Percentiles rank a stretch among this genome's conserved stretches.
These are phyloP conservation scores for Pseudoturritis turrita DNA, from an alignment of 345 rosid genomes.

Conservation along the genomic window DNA sequence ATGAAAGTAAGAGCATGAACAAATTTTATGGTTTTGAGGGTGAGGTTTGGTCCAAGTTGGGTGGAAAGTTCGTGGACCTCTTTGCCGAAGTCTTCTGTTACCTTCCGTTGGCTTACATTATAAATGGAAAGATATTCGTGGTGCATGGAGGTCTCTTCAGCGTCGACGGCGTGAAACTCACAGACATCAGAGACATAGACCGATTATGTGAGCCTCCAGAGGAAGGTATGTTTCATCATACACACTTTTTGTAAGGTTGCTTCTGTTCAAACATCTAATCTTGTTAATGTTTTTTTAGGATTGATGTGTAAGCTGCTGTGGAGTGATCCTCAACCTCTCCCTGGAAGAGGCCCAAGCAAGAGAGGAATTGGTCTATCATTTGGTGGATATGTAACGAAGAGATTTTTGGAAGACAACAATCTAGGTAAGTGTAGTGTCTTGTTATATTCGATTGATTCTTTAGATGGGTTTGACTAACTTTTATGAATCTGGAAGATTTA, in stretches of 20 bases:
- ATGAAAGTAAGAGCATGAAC: constrained; percentile 99
- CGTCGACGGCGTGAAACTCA: constrained; percentile 88
- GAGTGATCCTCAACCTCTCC: constrained; percentile 98
- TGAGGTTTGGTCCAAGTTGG: constrained; percentile 91
- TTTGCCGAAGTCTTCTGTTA: constrained; percentile 96
- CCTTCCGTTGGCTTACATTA: constrained; percentile 88
- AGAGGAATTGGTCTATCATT: constrained; percentile 95
- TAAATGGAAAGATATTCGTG: constrained; percentile 73
- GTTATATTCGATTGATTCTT: not conserved
- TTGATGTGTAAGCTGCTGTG: constrained; percentile 94
- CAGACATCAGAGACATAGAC: constrained; percentile 82
- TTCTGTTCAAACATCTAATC: not conserved
- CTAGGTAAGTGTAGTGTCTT: constrained; percentile 46
- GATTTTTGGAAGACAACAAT: constrained; percentile 83
- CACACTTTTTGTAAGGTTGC: not conserved
- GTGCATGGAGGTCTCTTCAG: constrained; percentile 99
- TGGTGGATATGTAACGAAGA: constrained; percentile 86
- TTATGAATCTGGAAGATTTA: constrained; percentile 49
- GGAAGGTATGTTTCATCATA: constrained; percentile 61
- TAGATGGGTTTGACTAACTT: not conserved
- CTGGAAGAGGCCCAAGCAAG: constrained; percentile 98
- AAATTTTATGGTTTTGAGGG: constrained; percentile 99
- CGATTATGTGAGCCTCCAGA: constrained; percentile 97
- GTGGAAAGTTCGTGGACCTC: constrained; percentile 85
- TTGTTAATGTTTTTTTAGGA: constrained; percentile 43